Evolutionary conservation across 1,284 basidiomycete genomes (phyloP), one percentile per base, ranked within the genome.

Genomic region (Retiboletus flavoniger): DNA sequence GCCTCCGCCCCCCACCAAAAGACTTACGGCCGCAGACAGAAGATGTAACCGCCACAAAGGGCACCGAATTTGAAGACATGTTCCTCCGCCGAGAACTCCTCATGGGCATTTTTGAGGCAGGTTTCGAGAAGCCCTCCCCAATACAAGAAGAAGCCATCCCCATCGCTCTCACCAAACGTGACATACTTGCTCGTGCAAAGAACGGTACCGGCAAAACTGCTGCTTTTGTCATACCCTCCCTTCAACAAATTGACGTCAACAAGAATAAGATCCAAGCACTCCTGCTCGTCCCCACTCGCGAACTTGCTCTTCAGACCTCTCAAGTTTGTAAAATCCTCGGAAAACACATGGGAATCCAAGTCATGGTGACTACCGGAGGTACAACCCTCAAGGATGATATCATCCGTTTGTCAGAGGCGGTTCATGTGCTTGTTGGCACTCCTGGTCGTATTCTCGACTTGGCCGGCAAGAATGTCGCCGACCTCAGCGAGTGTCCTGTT

Each of bases 341-440:
- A 54, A 98, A 98, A 72, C 96, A 98, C 68, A 89, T 97, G 82
- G 89, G 87, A 55, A 74, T 94, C 38, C 92, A 99, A 75, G 92
- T 99, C 73, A 99, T 99, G 97, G 96, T 99, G 55, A 98, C 96
- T 55, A 99, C 96, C 4, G 97, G 97, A 59, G 96, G 97, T 36
- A 99, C 96, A 7, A 97, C 95, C 34, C 83, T 99, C 65, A 95
- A 96, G 73, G 96, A 99, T 75, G 96, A 99, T 73, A 99, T 99
- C 71, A 79, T 99, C 63, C 89, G 95, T 60, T 77, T 99, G 50
- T 84, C 87, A 17, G 93, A 98, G 73, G 75, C 85, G 8, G 96
- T 99, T 7, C 96, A 99, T 72, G 89, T 99, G 51, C 87, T 99
- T 48, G 96, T 98, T 58, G 96, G 96, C 48, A 99, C 96, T 4